Conservation (phyloP, 306 rosid genomes). For the Pyrus pyrifolia region DNA sequence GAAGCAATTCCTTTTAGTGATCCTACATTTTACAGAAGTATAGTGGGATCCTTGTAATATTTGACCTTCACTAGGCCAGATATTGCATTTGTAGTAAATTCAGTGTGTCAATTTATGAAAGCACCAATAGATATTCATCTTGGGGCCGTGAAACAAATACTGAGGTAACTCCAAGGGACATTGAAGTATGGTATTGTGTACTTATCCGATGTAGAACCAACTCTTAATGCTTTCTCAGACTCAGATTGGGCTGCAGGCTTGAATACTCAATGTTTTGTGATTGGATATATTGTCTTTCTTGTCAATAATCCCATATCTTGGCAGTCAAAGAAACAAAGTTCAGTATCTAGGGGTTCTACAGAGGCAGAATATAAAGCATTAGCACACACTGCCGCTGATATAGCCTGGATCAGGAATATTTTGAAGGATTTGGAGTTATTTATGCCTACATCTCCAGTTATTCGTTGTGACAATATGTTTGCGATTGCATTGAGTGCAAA, state of each 20-base stretch:
- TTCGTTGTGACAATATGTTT: neutral
- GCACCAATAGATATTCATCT: neutral
- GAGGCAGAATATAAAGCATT: no score
- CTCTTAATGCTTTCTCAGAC: neutral
- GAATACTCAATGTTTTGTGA: neutral
- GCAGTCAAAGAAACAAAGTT: no score
- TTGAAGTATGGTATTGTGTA: neutral
- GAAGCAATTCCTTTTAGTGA: no score
- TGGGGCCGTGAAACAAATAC: neutral
- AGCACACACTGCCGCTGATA: no score
- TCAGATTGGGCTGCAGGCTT: neutral
- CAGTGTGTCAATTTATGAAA: neutral
- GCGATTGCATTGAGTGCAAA: neutral
- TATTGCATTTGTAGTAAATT: neutral
- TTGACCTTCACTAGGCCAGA: no score
- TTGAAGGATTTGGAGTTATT: no score
- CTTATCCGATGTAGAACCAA: neutral
- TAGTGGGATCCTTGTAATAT: no score
- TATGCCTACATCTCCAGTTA: neutral
- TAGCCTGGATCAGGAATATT: neutral
- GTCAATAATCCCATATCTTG: no score
- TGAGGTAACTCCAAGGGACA: neutral
- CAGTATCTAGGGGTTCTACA: no score
- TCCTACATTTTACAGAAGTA: no score
- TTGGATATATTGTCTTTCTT: neutral